A percentile compares a stretch with the other conserved stretches of the same genome.
phyloP scores from a whole-genome alignment of 2,329 filamentous ascomycete genomes.

The Verticillium zaregamsianum region DNA sequence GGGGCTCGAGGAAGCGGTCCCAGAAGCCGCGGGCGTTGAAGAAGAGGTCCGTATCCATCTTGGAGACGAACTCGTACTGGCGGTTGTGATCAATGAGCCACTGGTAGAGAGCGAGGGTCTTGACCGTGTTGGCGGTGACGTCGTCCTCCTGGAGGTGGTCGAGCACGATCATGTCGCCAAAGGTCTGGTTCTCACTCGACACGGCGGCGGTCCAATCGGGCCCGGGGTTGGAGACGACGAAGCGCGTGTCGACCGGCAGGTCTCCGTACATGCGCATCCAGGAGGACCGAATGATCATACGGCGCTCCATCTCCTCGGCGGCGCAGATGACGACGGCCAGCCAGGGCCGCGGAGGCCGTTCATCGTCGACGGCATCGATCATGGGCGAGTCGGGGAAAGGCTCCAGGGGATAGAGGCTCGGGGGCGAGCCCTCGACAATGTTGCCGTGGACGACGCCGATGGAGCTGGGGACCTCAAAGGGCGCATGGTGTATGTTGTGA shows the following conservation, averaged over 20 bases:
- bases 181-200: conserved; percentile 24
- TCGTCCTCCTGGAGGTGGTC: conserved; percentile 25
- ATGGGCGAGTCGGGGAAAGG: conserved; percentile 21
- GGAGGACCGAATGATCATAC: conserved; percentile 24
- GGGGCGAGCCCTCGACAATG: background rate
- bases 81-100: conserved; percentile 18
- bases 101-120: conserved; percentile 27
- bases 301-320: conserved; percentile 20
- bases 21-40: conserved; percentile 26
- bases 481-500: conserved; percentile 5
- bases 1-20: conserved; percentile 20
- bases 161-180: conserved; percentile 28
- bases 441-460: conserved; percentile 10
- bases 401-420: conserved; percentile 13
- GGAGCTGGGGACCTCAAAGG: conserved; percentile 7
- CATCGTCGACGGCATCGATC: background rate
- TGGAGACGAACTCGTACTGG: conserved; percentile 25
- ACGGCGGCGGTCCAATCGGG: conserved; percentile 19
- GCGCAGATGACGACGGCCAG: conserved; percentile 23
- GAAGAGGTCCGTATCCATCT: conserved; percentile 27
- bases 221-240: conserved; percentile 26
- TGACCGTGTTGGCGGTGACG: conserved; percentile 26
- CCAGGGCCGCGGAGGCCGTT: conserved; percentile 16
- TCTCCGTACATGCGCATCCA: conserved; percentile 26
- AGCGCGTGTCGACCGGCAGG: conserved; percentile 22